A percentile compares a stretch with the other conserved stretches of the same genome.
Conservation (phyloP, 768 basidiomycete genomes). For the Lepiota subincarnata region DNA sequence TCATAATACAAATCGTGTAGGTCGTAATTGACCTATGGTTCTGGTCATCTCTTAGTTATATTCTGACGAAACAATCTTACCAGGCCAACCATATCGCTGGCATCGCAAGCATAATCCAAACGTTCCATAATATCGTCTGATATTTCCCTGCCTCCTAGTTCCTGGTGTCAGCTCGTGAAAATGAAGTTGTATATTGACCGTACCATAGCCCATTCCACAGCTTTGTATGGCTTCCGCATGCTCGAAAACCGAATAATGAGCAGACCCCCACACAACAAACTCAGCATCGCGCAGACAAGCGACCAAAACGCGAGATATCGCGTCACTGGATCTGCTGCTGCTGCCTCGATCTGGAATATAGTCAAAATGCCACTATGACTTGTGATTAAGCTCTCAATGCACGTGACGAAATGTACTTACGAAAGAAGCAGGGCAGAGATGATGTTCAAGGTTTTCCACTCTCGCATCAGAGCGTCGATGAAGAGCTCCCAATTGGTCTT, state of each 20-base stretch:
- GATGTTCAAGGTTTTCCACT: conserved; percentile 28
- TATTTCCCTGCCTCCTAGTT: conserved; percentile 44
- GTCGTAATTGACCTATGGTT: conserved; percentile 50
- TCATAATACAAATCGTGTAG: conserved; percentile 50
- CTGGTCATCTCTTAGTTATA: background rate
- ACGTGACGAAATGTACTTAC: conserved; percentile 13
- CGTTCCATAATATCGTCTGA: conserved; percentile 42
- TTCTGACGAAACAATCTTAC: conserved; percentile 21
- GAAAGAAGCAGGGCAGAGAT: conserved; percentile 23
- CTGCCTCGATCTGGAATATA: conserved; percentile 28
- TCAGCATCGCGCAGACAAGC: conserved; percentile 53
- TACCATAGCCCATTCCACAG: conserved; percentile 57
- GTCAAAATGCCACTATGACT: conserved; percentile 25
- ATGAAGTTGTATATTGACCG: background rate
- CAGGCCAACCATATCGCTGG: conserved; percentile 61
- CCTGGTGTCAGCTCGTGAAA: background rate
- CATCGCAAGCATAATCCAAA: conserved; percentile 62
- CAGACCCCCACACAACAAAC: conserved; percentile 56
- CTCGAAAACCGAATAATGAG: conserved; percentile 60
- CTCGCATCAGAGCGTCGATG: conserved; percentile 22
- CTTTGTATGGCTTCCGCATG: conserved; percentile 59
- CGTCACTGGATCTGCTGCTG: conserved; percentile 45
- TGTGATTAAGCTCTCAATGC: background rate
- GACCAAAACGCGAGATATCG: conserved; percentile 53
- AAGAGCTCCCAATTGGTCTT: conserved; percentile 22